phyloP scores from a whole-genome alignment of 164 flowering plant species.

The Umbilicus rupestris region DNA sequence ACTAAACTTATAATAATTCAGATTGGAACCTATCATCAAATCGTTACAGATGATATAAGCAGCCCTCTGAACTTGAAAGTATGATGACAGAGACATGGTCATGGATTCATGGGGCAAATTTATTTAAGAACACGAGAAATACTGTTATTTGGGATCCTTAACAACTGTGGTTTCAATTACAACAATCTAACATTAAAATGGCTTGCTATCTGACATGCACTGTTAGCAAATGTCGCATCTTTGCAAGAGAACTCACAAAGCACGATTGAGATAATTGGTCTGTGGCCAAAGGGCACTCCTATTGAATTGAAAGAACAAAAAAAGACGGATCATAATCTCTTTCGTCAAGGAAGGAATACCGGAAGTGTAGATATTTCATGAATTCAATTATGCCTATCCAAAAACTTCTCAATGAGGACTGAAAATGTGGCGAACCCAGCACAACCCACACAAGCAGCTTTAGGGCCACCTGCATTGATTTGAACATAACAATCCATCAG shows the following conservation, averaged over 20 bases:
- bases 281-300: not conserved
- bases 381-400: slow-evolving; percentile 40
- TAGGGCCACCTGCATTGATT: slow-evolving; percentile 56
- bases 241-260: not conserved
- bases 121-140: no score
- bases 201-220: not conserved
- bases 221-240: not conserved
- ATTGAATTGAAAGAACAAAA: not conserved
- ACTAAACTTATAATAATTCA: no score
- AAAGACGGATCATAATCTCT: not conserved
- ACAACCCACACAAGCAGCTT: slow-evolving; percentile 88
- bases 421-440: slow-evolving; percentile 98
- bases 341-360: slow-evolving; percentile 10
- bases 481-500: not conserved
- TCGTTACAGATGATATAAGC: no score
- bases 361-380: slow-evolving; percentile 1
- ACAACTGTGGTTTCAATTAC: not conserved
- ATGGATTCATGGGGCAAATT: no score
- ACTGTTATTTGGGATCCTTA: no score
- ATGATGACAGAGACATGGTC: no score
- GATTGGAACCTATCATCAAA: no score
- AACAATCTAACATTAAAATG: not conserved
- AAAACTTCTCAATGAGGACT: slow-evolving; percentile 54
- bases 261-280: not conserved
- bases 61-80: no score